A percentile compares a stretch with the other conserved stretches of the same genome.
These are phyloP conservation scores for Henckelia pumila DNA, from an alignment of 257 asterid species.

Conservation along the genomic window DNA sequence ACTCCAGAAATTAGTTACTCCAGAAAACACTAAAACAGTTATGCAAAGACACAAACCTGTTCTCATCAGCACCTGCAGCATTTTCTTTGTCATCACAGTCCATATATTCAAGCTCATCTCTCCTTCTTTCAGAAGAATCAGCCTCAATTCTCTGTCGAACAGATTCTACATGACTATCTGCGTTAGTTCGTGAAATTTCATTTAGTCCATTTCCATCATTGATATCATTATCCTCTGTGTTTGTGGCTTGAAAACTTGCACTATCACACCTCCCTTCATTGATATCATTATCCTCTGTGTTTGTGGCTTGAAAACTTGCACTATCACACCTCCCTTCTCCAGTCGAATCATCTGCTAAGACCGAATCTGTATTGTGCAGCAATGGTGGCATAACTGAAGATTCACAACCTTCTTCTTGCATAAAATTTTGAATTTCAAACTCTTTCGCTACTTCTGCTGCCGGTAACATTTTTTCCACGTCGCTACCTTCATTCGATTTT, in stretches of 20 bases:
- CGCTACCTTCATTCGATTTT: slow-evolving; percentile 12
- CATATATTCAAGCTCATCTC: slow-evolving; percentile 22
- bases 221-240: slow-evolving; percentile 26
- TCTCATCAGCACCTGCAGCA: slow-evolving; percentile 53
- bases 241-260: slow-evolving; percentile 24
- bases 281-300: slow-evolving; percentile 26
- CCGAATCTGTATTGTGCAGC: slow-evolving; percentile 10
- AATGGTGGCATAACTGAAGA: slow-evolving; percentile 13
- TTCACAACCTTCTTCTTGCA: slow-evolving; percentile 24
- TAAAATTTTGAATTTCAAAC: slow-evolving; percentile 24
- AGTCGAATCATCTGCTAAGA: slow-evolving; percentile 24
- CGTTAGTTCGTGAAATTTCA: slow-evolving; percentile 4
- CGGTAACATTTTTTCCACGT: not conserved
- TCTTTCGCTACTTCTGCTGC: slow-evolving; percentile 11
- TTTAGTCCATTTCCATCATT: slow-evolving; percentile 20
- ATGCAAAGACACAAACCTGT: slow-evolving; percentile 47
- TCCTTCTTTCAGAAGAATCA: slow-evolving; percentile 28
- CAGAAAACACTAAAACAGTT: not conserved
- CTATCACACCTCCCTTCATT: slow-evolving; percentile 28
- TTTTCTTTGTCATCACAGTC: slow-evolving; percentile 79
- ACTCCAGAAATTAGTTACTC: slow-evolving; percentile 17
- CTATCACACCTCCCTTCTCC: slow-evolving; percentile 14
- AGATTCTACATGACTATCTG: slow-evolving; percentile 20
- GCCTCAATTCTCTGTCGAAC: slow-evolving; percentile 10
- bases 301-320: slow-evolving; percentile 24